Conservation (phyloP, 306 rosid species). For the Astragalus membranaceus region DNA sequence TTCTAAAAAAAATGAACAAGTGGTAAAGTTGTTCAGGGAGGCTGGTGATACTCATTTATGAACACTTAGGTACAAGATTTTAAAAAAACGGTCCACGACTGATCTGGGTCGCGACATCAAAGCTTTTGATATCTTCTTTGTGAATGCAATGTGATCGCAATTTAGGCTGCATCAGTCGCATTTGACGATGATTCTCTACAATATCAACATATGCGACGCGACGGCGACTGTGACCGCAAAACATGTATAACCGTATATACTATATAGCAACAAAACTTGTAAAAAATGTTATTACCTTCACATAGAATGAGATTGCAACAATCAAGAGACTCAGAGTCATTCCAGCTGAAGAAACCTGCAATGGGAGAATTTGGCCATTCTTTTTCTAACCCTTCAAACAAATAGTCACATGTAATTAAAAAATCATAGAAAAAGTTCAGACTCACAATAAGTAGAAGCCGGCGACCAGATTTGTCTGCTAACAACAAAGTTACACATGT, state of each 20-base stretch:
- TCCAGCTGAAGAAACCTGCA: constrained; percentile 77
- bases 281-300: constrained; percentile 48
- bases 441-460: constrained; percentile 88
- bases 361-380: constrained; percentile 12
- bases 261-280: not conserved
- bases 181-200: no score
- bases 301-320: constrained; percentile 64
- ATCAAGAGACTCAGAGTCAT: constrained; percentile 67
- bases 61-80: not conserved
- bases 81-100: no score
- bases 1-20: not conserved
- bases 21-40: not conserved
- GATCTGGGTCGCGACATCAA: no score
- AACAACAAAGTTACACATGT: constrained; percentile 80
- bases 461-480: constrained; percentile 78
- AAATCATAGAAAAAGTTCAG: constrained; percentile 10
- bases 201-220: no score
- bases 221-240: no score
- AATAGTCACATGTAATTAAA: constrained; percentile 9
- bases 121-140: no score
- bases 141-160: no score
- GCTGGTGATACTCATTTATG: not conserved
- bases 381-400: constrained; percentile 8
- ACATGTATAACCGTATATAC: not conserved
- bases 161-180: no score